A percentile compares a stretch with the other conserved stretches of the same genome.
Evolutionary conservation across 2,329 filamentous ascomycete species (phyloP).

Genomic region (Verticillium longisporum): DNA sequence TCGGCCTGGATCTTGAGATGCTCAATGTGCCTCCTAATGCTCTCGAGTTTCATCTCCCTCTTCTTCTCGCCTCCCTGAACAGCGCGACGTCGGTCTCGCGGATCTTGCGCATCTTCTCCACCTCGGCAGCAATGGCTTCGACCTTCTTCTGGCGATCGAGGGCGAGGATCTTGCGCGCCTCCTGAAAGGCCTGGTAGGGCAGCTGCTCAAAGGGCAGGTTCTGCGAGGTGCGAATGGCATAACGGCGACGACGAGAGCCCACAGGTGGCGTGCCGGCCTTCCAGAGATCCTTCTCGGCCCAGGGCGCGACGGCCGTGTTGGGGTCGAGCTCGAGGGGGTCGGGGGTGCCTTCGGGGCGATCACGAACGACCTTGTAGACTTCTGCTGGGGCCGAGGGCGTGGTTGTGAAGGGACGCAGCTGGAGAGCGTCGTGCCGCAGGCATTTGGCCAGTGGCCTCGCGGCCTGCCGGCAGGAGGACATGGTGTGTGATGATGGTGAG

Average conservation of each 20-base stretch:
- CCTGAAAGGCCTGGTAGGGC: slow-evolving; percentile 97
- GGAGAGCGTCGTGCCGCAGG: slow-evolving; percentile 31
- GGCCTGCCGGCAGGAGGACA: slow-evolving; percentile 56
- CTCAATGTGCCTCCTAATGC: slow-evolving; percentile 67
- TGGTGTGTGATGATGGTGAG: slow-evolving; percentile 20
- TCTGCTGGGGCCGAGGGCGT: slow-evolving; percentile 23
- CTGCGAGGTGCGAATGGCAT: slow-evolving; percentile 56
- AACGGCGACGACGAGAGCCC: slow-evolving; percentile 78
- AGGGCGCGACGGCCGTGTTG: slow-evolving; percentile 57
- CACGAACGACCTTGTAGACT: slow-evolving; percentile 13
- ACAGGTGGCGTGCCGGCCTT: slow-evolving; percentile 64
- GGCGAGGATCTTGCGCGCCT: slow-evolving; percentile 76
- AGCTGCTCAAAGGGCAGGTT: slow-evolving; percentile 85
- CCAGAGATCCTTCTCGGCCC: slow-evolving; percentile 62
- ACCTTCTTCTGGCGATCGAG: slow-evolving; percentile 79
- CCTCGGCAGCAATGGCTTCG: slow-evolving; percentile 59
- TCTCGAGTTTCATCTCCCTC: slow-evolving; percentile 61
- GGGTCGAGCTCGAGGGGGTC: slow-evolving; percentile 50
- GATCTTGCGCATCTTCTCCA: slow-evolving; percentile 61
- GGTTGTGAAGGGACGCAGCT: slow-evolving; percentile 26
- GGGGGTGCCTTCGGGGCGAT: slow-evolving; percentile 14
- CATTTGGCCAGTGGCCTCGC: slow-evolving; percentile 49
- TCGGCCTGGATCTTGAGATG: slow-evolving; percentile 82
- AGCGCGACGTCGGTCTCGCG: slow-evolving; percentile 50
- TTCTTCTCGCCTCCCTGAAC: slow-evolving; percentile 49